Evolutionary conservation across 2,329 filamentous ascomycete species (phyloP).

Genomic region (Fusarium sp.): DNA sequence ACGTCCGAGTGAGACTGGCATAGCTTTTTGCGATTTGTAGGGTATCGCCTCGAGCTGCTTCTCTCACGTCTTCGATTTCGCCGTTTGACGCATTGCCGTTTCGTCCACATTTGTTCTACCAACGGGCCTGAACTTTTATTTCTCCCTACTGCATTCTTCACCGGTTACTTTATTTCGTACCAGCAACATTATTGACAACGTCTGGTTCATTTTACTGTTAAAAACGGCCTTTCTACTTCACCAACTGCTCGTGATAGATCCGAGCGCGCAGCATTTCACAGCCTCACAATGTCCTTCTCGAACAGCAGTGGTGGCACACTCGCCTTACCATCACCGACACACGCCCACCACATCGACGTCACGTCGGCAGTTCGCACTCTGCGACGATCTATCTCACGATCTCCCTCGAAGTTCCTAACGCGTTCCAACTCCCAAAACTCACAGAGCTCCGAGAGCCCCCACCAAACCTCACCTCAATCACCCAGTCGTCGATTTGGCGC

Average conservation of each 20-base stretch:
- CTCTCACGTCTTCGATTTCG: slow-evolving; percentile 32
- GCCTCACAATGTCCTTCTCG: slow-evolving; percentile 69
- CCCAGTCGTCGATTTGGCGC: slow-evolving; percentile 63
- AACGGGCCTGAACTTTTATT: slow-evolving; percentile 20
- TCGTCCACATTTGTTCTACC: slow-evolving; percentile 24
- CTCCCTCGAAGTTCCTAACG: slow-evolving; percentile 88
- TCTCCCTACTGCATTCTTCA: slow-evolving; percentile 26
- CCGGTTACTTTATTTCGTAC: slow-evolving; percentile 18
- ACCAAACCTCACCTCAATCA: slow-evolving; percentile 64
- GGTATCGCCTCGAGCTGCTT: slow-evolving; percentile 41
- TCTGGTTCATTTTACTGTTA: slow-evolving; percentile 33
- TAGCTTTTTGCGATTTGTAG: slow-evolving; percentile 49
- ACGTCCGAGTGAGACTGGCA: slow-evolving; percentile 48
- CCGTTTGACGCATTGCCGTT: slow-evolving; percentile 24
- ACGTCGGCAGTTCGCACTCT: slow-evolving; percentile 86
- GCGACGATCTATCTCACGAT: slow-evolving; percentile 89
- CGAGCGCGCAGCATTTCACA: slow-evolving; percentile 50
- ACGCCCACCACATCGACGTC: slow-evolving; percentile 85
- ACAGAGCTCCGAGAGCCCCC: slow-evolving; percentile 64
- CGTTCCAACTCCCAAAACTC: slow-evolving; percentile 65
- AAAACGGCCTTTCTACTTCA: slow-evolving; percentile 49
- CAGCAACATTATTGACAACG: slow-evolving; percentile 28
- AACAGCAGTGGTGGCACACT: slow-evolving; percentile 80
- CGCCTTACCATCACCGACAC: slow-evolving; percentile 88
- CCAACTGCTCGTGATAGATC: slow-evolving; percentile 45